Evolutionary conservation across 2,329 filamentous ascomycete species (phyloP).

Genomic region (Cyclaneusma minus): DNA sequence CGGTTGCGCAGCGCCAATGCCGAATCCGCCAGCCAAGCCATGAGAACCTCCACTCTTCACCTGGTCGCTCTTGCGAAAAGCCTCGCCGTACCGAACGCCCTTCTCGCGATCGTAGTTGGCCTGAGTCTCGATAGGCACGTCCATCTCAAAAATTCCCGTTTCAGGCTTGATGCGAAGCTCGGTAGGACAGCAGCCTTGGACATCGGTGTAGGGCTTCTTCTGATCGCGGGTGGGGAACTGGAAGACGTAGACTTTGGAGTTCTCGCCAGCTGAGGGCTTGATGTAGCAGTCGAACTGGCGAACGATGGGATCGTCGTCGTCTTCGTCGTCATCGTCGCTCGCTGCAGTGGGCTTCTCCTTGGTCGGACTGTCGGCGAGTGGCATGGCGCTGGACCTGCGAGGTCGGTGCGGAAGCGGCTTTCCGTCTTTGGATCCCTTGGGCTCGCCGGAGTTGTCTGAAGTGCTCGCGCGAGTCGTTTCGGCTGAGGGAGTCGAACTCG

Average conservation of each 20-base stretch:
- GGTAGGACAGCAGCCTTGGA: slow-evolving; percentile 39
- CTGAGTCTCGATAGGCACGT: slow-evolving; percentile 61
- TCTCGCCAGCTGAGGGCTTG: slow-evolving; percentile 50
- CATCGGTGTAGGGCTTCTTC: slow-evolving; percentile 38
- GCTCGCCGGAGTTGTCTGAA: too few species aligned
- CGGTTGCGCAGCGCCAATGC: slow-evolving; percentile 32
- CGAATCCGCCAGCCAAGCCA: slow-evolving; percentile 60
- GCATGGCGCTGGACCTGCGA: too few species aligned
- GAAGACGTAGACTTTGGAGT: slow-evolving; percentile 60
- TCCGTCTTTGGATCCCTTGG: too few species aligned
- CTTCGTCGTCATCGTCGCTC: slow-evolving; percentile 4
- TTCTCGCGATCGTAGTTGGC: slow-evolving; percentile 70
- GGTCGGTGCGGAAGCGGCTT: too few species aligned
- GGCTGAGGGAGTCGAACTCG: too few species aligned
- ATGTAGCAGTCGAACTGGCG: slow-evolving; percentile 74
- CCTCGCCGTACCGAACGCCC: slow-evolving; percentile 69
- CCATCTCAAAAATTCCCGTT: slow-evolving; percentile 77
- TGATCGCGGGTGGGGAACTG: slow-evolving; percentile 75
- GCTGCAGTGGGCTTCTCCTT: slow-evolving; percentile 2
- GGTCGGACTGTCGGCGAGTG: too few species aligned
- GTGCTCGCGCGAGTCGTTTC: too few species aligned
- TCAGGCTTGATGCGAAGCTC: slow-evolving; percentile 70
- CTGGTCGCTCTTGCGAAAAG: slow-evolving; percentile 39
- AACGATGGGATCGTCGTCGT: slow-evolving; percentile 51
- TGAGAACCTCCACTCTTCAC: slow-evolving; percentile 46